A percentile compares a stretch with the other conserved stretches of the same genome.
Conservation (phyloP, 1,284 basidiomycete genomes). For the Pseudozyma hubeiensis region DNA sequence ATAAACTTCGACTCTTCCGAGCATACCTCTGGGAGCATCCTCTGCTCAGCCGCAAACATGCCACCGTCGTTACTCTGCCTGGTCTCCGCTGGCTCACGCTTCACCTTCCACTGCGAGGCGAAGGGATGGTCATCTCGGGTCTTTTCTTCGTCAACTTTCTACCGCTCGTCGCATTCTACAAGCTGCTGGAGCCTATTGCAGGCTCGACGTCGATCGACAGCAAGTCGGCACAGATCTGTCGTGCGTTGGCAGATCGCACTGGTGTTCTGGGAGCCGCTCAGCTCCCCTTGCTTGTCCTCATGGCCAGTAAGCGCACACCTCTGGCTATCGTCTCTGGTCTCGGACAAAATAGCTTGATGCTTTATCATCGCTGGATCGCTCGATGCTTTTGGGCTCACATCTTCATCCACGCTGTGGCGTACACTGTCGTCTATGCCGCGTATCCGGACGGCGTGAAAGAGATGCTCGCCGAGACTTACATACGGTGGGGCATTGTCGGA, state of each 20-base stretch:
- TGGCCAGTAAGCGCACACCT: slow-evolving; percentile 66
- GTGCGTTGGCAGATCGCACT: slow-evolving; percentile 60
- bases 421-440: slow-evolving; percentile 19
- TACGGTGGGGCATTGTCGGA: slow-evolving; percentile 60
- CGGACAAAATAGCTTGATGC: slow-evolving; percentile 61
- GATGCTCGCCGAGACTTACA: slow-evolving; percentile 49
- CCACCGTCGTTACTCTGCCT: slow-evolving; percentile 26
- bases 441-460: slow-evolving; percentile 3
- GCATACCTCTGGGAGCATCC: slow-evolving; percentile 38
- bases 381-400: slow-evolving; percentile 57
- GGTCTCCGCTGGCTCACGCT: slow-evolving; percentile 31
- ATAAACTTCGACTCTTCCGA: slow-evolving; percentile 8
- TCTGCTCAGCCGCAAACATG: slow-evolving; percentile 15
- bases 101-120: slow-evolving; percentile 46
- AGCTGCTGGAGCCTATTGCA: slow-evolving; percentile 15
- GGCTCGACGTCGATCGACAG: slow-evolving; percentile 17
- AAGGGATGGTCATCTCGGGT: slow-evolving; percentile 32
- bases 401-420: slow-evolving; percentile 54
- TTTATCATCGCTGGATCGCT: slow-evolving; percentile 68
- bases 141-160: slow-evolving; percentile 49
- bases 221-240: slow-evolving; percentile 28
- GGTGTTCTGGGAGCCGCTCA: slow-evolving; percentile 58
- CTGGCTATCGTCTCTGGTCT: slow-evolving; percentile 59
- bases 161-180: slow-evolving; percentile 47
- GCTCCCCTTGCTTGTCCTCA: slow-evolving; percentile 64